Base-by-base conservation (phyloP, 2,329 filamentous ascomycete species). In the Didymella keratinophila region DNA sequence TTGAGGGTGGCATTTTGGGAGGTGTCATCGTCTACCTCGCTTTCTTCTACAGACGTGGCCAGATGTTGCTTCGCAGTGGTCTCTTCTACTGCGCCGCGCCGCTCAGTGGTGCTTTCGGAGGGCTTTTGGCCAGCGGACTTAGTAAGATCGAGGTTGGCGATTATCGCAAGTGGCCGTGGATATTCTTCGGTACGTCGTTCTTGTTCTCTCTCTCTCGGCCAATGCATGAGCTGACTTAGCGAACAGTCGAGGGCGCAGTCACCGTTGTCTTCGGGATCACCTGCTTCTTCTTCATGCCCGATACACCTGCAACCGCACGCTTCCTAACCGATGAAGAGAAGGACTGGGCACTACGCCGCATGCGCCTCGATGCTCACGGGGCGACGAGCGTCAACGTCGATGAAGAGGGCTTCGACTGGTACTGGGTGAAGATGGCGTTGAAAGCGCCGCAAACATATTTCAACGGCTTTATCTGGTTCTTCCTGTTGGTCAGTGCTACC, bases 201-300 rank as follows among this genome's bases (percentile, higher is more conserved):
- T 14, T 18, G 2, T 18, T 8, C 3, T 28, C 12, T 42, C 21
- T 2, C 25, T 7, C 11, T 21, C 8, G 2, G 21, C 9, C 5
- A 18, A 14, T 3, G 39, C 14, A 8, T 36, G 6, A 8, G n/a
- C 46, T 53, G 9, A 54, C 14, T 0, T 71, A 71, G 43, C 30
- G 30, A 77, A 72, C 74, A 62, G 70, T 77, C 20, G 71, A 74
- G 60, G 72, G 73, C 4, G 69, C 62, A 0, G 62, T 69, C 8
- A 75, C 70, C 0, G 59, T 73, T 3, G 43, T 70, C 10, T 71
- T 73, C 2, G 84, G 83, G 6, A 66, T 81, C 4, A 68, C 74
- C 2, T 76, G 83, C 7, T 83, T 80, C 66, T 84, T 86, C 54
- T 60, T 82, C 1, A 76, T 86, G 2, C 83, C 83, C 1, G 83